Evolutionary conservation across 192 early-diverging fungal species (phyloP).

Genomic region (Dissophora globulifera): DNA sequence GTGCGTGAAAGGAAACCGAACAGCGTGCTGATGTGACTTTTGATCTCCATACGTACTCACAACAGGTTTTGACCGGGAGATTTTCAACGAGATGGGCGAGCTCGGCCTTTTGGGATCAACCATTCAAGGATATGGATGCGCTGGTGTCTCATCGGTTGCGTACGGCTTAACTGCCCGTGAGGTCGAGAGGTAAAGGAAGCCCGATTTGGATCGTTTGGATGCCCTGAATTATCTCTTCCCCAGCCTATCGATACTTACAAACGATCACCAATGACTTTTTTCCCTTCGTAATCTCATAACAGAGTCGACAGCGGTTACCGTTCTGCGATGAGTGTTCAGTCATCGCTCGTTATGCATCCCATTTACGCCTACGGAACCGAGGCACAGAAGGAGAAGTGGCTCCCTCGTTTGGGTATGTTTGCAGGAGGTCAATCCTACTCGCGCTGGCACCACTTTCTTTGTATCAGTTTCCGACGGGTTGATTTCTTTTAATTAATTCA

Average conservation of each 20-base stretch:
- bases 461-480: no score
- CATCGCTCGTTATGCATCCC: constrained; percentile 98
- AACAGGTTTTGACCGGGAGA: constrained; percentile 86
- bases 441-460: no score
- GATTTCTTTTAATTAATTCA: no score
- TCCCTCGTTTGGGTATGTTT: constrained; percentile 81
- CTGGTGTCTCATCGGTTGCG: constrained; percentile 96
- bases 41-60: no score
- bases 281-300: constrained; percentile 4
- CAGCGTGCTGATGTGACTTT: no score
- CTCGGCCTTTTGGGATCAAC: constrained; percentile 93
- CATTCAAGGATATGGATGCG: constrained; percentile 96
- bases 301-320: constrained; percentile 96
- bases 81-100: constrained; percentile 94
- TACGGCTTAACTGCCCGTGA: constrained; percentile 97
- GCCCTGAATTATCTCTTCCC: no score
- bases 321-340: constrained; percentile 98
- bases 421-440: no score
- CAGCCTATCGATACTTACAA: no score
- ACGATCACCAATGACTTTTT: no score
- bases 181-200: constrained; percentile 80
- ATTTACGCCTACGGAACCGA: constrained; percentile 95
- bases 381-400: constrained; percentile 90
- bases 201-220: no score
- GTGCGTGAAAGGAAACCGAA: no score